Evolutionary conservation across 495 filamentous ascomycete genomes (phyloP), one percentile per base, ranked within the genome.

Genomic region (Penicillium paradoxum): DNA sequence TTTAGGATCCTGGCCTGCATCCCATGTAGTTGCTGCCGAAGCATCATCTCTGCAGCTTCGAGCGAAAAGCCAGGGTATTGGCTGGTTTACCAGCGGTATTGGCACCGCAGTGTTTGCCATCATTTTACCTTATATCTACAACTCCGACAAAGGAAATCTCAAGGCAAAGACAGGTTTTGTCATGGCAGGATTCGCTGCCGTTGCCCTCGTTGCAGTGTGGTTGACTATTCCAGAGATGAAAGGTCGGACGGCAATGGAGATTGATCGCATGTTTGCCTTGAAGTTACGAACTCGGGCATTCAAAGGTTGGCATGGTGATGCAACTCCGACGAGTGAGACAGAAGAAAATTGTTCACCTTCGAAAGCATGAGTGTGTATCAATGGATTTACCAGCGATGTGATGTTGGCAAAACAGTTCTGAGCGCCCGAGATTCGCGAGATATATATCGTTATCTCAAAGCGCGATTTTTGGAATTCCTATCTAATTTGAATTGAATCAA

Each of bases 211-310:
- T 4, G 48, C 34, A 1, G 51, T 62, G 24, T 71, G 61, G 66
- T 33, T 55, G 4, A 14, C 53, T 29, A 55, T 73, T 6, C 70
- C 70, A 0, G 70, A 73, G 51, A 73, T 73, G 70, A 71, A 69
- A 46, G 54, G 63, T 25, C 46, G 60, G 7, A 60, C 57, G 3
- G 50, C 61, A 1, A 57, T 60, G 51, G 70, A 73, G 42, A 71
- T 71, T 40, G 68, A 71, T 50, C 56, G 55, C 0, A 66, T 73
- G 69, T 73, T 72, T 52, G 58, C 62, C 0, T 14, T 59, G 34
- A 52, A 14, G 0, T 24, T 68, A 1, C 54, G 54, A 0, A 55
- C 68, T 15, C 49, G 62, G 1, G 19, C 24, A 11, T 69, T 71
- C 38, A 62, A 59, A 44, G 1, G 15, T 8, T 66, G 67, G 67